Evolutionary conservation across 306 rosid species (phyloP), one percentile per base, ranked within the genome.

Genomic region (Vigna hirtella): DNA sequence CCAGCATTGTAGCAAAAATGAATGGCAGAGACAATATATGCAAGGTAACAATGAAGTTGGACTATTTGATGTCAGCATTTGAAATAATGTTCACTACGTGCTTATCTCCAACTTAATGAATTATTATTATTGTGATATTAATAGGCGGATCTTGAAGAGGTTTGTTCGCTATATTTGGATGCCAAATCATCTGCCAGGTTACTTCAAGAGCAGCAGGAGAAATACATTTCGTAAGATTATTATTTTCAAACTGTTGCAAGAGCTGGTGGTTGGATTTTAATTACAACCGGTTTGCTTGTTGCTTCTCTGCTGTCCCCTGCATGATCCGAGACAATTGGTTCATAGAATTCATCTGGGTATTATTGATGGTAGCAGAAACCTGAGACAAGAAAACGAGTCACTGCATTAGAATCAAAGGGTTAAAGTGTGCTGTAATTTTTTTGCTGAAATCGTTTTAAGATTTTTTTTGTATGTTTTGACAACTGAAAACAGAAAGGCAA

Each of bases 171-270:
- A 55, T 95, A 91, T 86, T 88, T 91, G 89, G 98, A 89, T 86
- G 96, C 97, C 22, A 91, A 94, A 78, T 88, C 97, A 73, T 89
- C 97, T 14, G 96, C 96, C 53, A 91, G 16, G 84, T 88, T 93
- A 77, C 96, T 93, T 58, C 97, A 93, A 82, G 97, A 90, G 83
- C 98, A 91, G 87, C 97, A 93, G 79, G 98, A 91, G 74, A 91
- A 90, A 77, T 93, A 93, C 79, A 93, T 91, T 71, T 61, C 97
- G 14, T 93, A 71, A 85, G 65, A 9, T 53, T 30, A 30, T 30
- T 61, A 15, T 48, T 70, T 65, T 65, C 24, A 34, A 52, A 51
- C 36, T 74, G 52, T 22, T 66, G 80, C 36, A 42, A 30, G 43
- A 43, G 14, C 68, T 69, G 65, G 34, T 51, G 55, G 34, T 55